Conservation (phyloP, 2,329 filamentous ascomycete genomes). For the Fusarium acutatum region DNA sequence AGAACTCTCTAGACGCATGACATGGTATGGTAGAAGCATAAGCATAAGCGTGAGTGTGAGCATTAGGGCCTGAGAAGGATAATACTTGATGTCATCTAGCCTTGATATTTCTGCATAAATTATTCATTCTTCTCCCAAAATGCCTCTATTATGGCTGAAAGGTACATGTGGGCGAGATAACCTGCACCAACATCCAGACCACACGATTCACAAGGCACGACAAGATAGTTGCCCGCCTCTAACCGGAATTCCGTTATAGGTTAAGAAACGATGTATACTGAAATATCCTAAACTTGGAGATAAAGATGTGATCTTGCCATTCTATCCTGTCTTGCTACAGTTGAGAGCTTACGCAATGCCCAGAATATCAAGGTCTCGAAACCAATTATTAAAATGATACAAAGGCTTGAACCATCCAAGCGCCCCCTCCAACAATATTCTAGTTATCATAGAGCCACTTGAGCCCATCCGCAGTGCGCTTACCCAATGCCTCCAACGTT, state of each 20-base stretch:
- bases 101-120: slow-evolving; percentile 3
- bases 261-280: neutral
- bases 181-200: neutral
- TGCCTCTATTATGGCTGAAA: fast-evolving
- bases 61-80: neutral
- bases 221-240: neutral
- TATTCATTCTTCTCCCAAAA: neutral
- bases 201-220: neutral
- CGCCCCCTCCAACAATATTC: neutral
- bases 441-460: neutral
- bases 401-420: neutral
- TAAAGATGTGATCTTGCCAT: neutral
- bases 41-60: slow-evolving; percentile 13
- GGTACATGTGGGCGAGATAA: neutral
- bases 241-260: too few species aligned
- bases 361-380: neutral
- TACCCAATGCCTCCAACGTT: neutral
- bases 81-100: slow-evolving; percentile 11
- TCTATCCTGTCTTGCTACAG: neutral
- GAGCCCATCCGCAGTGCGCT: neutral
- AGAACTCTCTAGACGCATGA: slow-evolving; percentile 25
- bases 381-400: neutral
- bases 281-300: neutral
- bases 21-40: slow-evolving; percentile 15
- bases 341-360: neutral